Conservation (phyloP, 2,329 filamentous ascomycete genomes). For the Arthrobotrys musiformis region DNA sequence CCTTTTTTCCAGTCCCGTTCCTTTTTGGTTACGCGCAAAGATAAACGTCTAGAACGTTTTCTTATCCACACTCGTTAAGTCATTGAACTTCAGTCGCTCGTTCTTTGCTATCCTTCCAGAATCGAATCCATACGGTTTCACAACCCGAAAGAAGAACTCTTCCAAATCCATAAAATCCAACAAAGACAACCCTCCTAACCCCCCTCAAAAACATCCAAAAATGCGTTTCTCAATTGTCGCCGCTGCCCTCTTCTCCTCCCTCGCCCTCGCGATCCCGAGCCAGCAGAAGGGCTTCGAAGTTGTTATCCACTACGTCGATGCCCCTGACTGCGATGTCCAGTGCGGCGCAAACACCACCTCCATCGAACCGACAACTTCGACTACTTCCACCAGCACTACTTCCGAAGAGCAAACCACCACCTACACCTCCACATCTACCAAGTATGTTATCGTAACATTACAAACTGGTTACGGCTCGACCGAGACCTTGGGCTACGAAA, state of each 20-base stretch:
- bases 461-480: slow-evolving; percentile 37
- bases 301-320: slow-evolving; percentile 51
- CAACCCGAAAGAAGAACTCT: slow-evolving; percentile 4
- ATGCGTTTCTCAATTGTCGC: slow-evolving; percentile 43
- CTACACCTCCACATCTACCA: slow-evolving; percentile 36
- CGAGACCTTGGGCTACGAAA: slow-evolving; percentile 43
- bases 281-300: slow-evolving; percentile 36
- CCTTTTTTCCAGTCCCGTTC: slow-evolving; percentile 30
- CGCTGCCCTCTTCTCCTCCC: slow-evolving; percentile 34
- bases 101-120: slow-evolving; percentile 14
- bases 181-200: background rate
- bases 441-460: slow-evolving; percentile 50
- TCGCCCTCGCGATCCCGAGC: slow-evolving; percentile 14
- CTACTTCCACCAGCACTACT: background rate
- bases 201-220: too few species aligned
- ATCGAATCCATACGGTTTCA: slow-evolving; percentile 29
- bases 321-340: slow-evolving; percentile 40
- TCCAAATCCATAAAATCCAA: slow-evolving; percentile 23
- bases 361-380: slow-evolving; percentile 1
- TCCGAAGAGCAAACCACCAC: slow-evolving; percentile 13
- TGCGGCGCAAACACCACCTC: slow-evolving; percentile 50
- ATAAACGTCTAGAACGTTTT: slow-evolving; percentile 53
- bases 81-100: slow-evolving; percentile 40
- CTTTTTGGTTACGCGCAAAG: slow-evolving; percentile 19
- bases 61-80: slow-evolving; percentile 52